Base-by-base conservation (phyloP, 805 yeast species). In the Saturnispora gosingensis region DNA sequence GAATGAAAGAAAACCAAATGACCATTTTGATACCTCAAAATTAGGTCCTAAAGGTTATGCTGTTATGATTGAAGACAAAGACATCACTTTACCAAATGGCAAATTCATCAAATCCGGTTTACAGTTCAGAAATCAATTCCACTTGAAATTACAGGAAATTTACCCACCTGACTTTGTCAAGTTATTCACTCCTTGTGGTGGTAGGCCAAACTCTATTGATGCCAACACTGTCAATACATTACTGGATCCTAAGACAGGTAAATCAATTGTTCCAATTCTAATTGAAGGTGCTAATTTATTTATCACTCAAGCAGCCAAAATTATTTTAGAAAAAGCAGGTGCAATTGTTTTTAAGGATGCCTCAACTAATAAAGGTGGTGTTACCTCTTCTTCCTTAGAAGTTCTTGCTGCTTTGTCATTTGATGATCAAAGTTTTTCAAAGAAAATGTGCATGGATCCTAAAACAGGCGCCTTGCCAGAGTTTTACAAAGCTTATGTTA, bases 221-320 rank as follows among this genome's bases (percentile, higher is more conserved):
- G 81, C 90, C 57, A 83, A 81, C 67, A 93, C 86, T 62, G 93
- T 90, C 53, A 72, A 74, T 56, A 71, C 71, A 50, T 79, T 88
- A 61, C 79, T 93, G 59, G 88, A 85, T 67, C 74, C 73, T 40
- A 81, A 81, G 61, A 82, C 90, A 30, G 95, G 93, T 53, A 83
- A 84, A 68, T 68, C 86, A 20, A 72, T 79, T 58, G 77, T 93
- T 60, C 95, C 95, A 46, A 88, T 83, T 70, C 81, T 91, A 65
- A 97, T 93, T 52, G 99, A 91, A 72, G 99, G 99, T 66, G 99
- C 99, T 52, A 93, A 91, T 69, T 76, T 91, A 68, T 93, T 91
- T 71, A 84, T 91, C 56, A 88, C 98, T 2, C 98, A 93, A 72
- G 80, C 88, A 39, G 97, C 98, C 48, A 93, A 91, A 73, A 70